Percentiles rank a stretch among this genome's conserved stretches.
Evolutionary conservation across 495 filamentous ascomycete genomes (phyloP).

Genomic region (Neurospora cerealis): DNA sequence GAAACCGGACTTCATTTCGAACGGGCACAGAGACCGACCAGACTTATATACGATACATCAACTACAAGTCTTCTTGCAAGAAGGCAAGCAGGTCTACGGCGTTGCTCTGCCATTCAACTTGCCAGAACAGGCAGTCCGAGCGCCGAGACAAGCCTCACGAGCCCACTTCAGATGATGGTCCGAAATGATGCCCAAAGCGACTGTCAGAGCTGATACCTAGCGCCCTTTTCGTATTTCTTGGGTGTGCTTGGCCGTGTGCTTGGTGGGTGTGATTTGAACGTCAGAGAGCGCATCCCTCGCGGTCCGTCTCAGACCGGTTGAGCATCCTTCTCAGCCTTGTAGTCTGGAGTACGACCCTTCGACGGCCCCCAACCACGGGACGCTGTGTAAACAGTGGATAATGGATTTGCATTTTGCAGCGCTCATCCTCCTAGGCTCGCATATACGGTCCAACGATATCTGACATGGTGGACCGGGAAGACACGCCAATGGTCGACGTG

Average conservation of each 20-base stretch:
- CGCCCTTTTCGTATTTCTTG: background rate
- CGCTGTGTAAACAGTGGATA: background rate
- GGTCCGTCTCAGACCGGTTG: background rate
- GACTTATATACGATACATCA: background rate
- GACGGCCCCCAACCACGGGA: background rate
- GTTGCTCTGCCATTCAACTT: background rate
- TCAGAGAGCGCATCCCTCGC: background rate
- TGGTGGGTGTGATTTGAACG: background rate
- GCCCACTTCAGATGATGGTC: background rate
- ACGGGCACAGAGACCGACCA: background rate
- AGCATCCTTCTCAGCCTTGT: background rate
- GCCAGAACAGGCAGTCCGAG: background rate
- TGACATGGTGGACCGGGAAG: background rate
- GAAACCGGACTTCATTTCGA: background rate
- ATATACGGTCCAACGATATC: background rate
- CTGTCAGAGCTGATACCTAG: background rate
- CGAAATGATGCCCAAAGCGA: background rate
- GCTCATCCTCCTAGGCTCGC: background rate
- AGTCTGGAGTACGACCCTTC: background rate
- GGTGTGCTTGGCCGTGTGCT: background rate
- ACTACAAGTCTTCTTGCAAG: background rate
- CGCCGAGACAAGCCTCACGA: background rate
- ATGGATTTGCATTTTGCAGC: background rate
- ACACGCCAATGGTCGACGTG: background rate
- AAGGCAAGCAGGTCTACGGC: background rate